These are phyloP conservation scores for Cornus florida DNA, from an alignment of 148 eudicot species.

Conservation along the genomic window DNA sequence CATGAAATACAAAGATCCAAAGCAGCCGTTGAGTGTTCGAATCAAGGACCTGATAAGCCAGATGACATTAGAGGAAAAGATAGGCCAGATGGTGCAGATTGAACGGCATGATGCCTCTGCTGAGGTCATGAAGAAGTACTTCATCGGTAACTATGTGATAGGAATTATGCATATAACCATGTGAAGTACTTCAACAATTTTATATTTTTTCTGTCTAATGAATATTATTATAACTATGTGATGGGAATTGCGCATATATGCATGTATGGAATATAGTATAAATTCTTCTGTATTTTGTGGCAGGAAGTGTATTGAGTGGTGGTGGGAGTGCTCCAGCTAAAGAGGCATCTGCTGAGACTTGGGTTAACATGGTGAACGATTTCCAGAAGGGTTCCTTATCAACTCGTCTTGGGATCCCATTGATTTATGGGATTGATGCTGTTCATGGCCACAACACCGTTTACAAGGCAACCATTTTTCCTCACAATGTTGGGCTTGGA, in stretches of 20 bases:
- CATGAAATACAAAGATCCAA: constrained; percentile 27
- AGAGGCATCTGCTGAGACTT: constrained; percentile 47
- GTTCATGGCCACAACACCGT: constrained; percentile 68
- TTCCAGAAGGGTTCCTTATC: constrained; percentile 56
- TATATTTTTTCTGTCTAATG: background rate
- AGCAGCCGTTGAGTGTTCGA: constrained; percentile 14
- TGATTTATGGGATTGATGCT: constrained; percentile 74
- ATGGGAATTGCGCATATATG: background rate
- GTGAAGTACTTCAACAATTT: too few relatives aligned
- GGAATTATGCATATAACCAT: too few relatives aligned
- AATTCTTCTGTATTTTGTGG: background rate
- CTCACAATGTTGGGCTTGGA: constrained; percentile 68
- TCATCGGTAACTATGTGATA: constrained; percentile 14
- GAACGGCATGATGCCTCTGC: constrained; percentile 13
- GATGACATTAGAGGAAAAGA: constrained; percentile 31
- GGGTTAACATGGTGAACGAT: constrained; percentile 62
- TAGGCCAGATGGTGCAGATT: constrained; percentile 31
- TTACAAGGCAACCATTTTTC: constrained; percentile 60
- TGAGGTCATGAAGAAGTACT: constrained; percentile 27
- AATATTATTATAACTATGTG: background rate
- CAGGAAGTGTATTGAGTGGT: constrained; percentile 72
- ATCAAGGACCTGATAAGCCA: constrained; percentile 21
- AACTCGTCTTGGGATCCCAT: constrained; percentile 64
- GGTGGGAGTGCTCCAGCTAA: constrained; percentile 65
- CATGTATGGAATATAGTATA: background rate